Evolutionary conservation across 805 yeast genomes (phyloP).

Genomic region (Wickerhamomyces tratensis): DNA sequence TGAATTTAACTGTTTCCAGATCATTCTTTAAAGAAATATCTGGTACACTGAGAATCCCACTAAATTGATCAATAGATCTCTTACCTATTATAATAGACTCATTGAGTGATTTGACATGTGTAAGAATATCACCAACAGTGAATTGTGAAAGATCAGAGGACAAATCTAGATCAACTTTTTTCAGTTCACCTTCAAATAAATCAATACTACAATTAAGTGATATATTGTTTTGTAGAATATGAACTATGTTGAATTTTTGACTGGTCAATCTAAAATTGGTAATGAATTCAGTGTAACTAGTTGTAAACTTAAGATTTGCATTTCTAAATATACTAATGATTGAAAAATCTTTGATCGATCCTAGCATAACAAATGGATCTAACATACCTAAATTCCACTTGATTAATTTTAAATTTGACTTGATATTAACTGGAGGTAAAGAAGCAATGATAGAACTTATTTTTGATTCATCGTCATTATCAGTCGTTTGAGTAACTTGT

Average conservation of each 20-base stretch:
- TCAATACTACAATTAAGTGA: not conserved
- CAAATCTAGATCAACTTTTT: not conserved
- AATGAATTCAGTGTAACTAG: not conserved
- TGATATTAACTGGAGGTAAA: slow-evolving; percentile 1
- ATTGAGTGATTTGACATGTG: not conserved
- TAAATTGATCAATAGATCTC: not conserved
- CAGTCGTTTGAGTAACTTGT: too few species aligned
- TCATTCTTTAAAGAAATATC: too few species aligned
- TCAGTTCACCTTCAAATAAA: not conserved
- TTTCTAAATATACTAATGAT: too few species aligned
- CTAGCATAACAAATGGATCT: slow-evolving; percentile 5
- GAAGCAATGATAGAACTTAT: too few species aligned
- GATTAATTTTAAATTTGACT: slow-evolving; percentile 1
- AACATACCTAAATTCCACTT: slow-evolving; percentile 6
- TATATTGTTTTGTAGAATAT: not conserved
- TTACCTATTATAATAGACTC: not conserved
- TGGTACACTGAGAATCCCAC: too few species aligned
- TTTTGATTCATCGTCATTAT: too few species aligned
- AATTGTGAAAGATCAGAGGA: not conserved
- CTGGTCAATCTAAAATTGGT: not conserved
- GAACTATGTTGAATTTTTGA: too few species aligned
- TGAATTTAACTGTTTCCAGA: too few species aligned
- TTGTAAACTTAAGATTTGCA: not conserved
- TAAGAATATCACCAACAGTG: not conserved
- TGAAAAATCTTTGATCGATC: slow-evolving; percentile 1